Evolutionary conservation across 306 rosid genomes (phyloP), one percentile per base, ranked within the genome.

Genomic region (Oemleria cerasiformis): DNA sequence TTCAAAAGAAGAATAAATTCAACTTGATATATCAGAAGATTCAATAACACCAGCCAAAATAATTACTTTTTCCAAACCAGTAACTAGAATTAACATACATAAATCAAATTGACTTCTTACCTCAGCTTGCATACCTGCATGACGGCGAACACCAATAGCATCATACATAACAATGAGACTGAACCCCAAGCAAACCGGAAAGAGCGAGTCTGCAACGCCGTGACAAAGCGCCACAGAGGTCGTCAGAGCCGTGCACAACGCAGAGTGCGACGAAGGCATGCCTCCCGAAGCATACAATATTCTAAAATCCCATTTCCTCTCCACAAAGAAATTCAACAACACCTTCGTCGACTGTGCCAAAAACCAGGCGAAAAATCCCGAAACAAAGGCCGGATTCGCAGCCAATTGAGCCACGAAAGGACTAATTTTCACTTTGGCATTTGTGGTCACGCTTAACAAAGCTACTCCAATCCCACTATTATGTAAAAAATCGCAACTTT

Each of bases 101-200:
- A 61, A 47, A 45, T 3, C n/a, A 59, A 40, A 62, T 36, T 44
- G 61, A 59, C 0, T 53, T 73, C 67, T 16, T 70, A 90, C 98
- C 98, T 86, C 84, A 68, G 96, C 98, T 75, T 92, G 98, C 86
- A 88, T 90, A 63, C 97, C 98, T 56, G 96, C 97, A 78, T 92
- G 98, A 59, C 98, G 75, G 25, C 98, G 78, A 59, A 92, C 97
- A 19, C 97, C 97, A 53, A 87, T 90, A 0, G 97, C 97, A 73
- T 92, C 98, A 60, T 88, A 90, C 97, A 92, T 92, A 19, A 92
- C 98, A 77, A 92, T 85, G 6, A 90, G 85, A 73, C 85, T 88
- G 78, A 92, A 92, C 3, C 96, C 96, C 82, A 92, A 77, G 68
- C 88, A 90, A 64, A 92, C 96, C 3, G 96, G 96, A 80, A 92